A percentile compares a stretch with the other conserved stretches of the same genome.
Conservation (phyloP, 805 yeast species). For the Monosporozyma yasuniensis region DNA sequence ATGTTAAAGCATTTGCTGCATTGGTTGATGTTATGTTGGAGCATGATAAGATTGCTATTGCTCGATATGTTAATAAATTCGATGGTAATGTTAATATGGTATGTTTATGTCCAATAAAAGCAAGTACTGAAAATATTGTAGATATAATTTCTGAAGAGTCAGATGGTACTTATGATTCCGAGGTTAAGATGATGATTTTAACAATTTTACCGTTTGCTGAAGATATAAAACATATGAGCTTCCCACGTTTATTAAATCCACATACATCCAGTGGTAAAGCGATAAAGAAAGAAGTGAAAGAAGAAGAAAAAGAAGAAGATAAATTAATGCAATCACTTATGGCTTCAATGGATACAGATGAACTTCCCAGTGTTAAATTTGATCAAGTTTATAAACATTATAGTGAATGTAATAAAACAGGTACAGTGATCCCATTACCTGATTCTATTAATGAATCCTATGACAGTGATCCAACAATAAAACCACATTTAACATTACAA, state of each 20-base stretch:
- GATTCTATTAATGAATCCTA: no score
- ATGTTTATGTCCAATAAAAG: slow-evolving; percentile 44
- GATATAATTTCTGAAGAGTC: neutral
- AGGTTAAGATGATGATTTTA: slow-evolving; percentile 37
- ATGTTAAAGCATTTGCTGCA: slow-evolving; percentile 36
- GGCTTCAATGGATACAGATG: slow-evolving; percentile 36
- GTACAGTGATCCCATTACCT: slow-evolving; percentile 16
- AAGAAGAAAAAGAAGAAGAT: slow-evolving; percentile 30
- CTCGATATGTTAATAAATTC: slow-evolving; percentile 48
- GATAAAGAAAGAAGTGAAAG: slow-evolving; percentile 14
- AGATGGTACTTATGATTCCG: slow-evolving; percentile 6
- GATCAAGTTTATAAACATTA: slow-evolving; percentile 17
- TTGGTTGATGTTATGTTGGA: slow-evolving; percentile 46
- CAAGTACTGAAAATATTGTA: neutral
- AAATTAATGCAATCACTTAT: slow-evolving; percentile 39
- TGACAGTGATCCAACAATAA: slow-evolving; percentile 13
- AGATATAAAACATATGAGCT: slow-evolving; percentile 57
- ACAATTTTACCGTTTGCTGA: slow-evolving; percentile 63
- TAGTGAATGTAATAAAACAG: slow-evolving; percentile 8
- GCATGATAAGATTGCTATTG: slow-evolving; percentile 44
- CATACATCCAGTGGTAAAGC: slow-evolving; percentile 28
- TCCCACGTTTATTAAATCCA: slow-evolving; percentile 34
- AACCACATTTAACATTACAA: slow-evolving; percentile 28
- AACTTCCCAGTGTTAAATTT: slow-evolving; percentile 8
- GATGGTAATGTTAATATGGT: slow-evolving; percentile 42